Evolutionary conservation across 805 yeast genomes (phyloP).

Genomic region (Wickerhamiella domercqiae): DNA sequence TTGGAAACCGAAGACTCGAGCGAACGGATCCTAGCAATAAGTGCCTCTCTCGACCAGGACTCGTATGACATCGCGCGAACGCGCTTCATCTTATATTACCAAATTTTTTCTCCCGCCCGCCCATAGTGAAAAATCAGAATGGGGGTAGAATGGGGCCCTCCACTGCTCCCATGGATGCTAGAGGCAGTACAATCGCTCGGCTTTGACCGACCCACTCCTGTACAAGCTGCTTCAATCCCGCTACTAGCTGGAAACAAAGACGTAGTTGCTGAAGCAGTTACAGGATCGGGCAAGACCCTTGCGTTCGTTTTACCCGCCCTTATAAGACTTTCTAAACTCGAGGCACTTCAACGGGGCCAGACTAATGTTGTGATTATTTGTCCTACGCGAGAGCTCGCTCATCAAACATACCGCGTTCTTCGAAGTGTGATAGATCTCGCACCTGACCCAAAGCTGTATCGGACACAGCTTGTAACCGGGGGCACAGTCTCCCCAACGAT

Average conservation of each 20-base stretch:
- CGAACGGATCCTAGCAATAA: slow-evolving; percentile 40
- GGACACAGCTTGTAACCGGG: slow-evolving; percentile 28
- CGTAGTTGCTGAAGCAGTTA: slow-evolving; percentile 92
- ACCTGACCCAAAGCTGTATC: slow-evolving; percentile 16
- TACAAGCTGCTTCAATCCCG: slow-evolving; percentile 90
- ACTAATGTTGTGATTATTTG: slow-evolving; percentile 59
- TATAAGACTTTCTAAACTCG: slow-evolving; percentile 20
- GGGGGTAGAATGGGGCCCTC: slow-evolving; percentile 15
- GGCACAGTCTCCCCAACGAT: slow-evolving; percentile 28
- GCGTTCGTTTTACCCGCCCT: slow-evolving; percentile 68
- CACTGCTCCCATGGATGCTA: slow-evolving; percentile 19
- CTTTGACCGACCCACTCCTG: slow-evolving; percentile 80
- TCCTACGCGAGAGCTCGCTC: slow-evolving; percentile 44
- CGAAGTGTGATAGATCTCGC: slow-evolving; percentile 37
- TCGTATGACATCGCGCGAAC: slow-evolving; percentile 8
- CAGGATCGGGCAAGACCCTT: slow-evolving; percentile 97
- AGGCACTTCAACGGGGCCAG: slow-evolving; percentile 35
- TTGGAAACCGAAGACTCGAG: slow-evolving; percentile 30
- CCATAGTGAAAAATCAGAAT: too few species aligned
- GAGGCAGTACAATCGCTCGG: slow-evolving; percentile 66
- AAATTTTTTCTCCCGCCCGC: too few species aligned
- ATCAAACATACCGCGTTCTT: slow-evolving; percentile 49
- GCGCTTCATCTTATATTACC: too few species aligned
- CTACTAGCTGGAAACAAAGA: slow-evolving; percentile 71
- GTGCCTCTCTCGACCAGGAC: slow-evolving; percentile 48